Conservation (phyloP, 768 basidiomycete genomes). For the Leccinellum albellum region DNA sequence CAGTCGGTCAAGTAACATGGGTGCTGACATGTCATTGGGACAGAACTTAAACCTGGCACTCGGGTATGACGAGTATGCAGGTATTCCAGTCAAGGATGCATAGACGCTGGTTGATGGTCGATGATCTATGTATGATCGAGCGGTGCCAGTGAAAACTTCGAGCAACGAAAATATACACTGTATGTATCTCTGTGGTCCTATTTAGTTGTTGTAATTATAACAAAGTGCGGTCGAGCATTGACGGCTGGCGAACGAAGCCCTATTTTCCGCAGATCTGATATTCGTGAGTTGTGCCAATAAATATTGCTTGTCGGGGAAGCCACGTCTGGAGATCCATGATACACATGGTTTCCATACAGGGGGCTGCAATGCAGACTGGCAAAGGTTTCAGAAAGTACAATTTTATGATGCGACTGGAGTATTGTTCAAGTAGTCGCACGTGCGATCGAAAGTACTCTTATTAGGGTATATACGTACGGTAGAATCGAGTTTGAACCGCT, state of each 20-base stretch:
- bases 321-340: too few species aligned
- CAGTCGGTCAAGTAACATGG: not conserved
- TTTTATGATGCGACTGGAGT: too few species aligned
- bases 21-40: not conserved
- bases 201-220: too few species aligned
- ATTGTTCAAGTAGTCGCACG: too few species aligned
- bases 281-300: not conserved
- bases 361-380: not conserved
- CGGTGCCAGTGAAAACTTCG: too few species aligned
- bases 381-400: not conserved
- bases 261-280: not conserved
- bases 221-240: too few species aligned
- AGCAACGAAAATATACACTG: too few species aligned
- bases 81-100: slow-evolving; percentile 49
- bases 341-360: not conserved
- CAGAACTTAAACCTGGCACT: slow-evolving; percentile 89
- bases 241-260: not conserved
- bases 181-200: too few species aligned
- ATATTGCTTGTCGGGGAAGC: not conserved
- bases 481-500: too few species aligned
- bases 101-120: not conserved
- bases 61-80: slow-evolving; percentile 81
- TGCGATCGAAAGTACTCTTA: too few species aligned
- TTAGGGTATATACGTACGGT: too few species aligned
- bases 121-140: too few species aligned